These are phyloP conservation scores for Gilbertella persicaria DNA, from an alignment of 371 early-diverging fungal species.

Conservation along the genomic window DNA sequence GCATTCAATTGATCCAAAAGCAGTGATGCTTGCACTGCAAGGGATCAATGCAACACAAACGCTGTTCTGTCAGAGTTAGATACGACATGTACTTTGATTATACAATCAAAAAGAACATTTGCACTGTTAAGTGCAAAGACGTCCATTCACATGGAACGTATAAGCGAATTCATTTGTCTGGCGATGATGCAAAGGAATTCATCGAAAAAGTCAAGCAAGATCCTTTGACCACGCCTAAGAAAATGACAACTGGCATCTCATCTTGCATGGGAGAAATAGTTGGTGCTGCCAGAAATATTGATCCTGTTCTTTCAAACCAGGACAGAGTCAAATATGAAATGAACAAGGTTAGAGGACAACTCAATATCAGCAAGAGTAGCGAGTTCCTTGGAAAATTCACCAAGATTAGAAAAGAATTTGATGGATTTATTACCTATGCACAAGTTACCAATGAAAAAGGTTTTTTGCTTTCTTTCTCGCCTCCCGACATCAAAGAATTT, in stretches of 20 bases:
- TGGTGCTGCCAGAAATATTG: not conserved
- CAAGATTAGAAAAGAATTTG: not conserved
- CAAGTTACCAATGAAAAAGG: not conserved
- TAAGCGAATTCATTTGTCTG: not conserved
- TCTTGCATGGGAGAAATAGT: not conserved
- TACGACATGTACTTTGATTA: not conserved
- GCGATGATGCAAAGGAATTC: not conserved
- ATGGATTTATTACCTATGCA: not conserved
- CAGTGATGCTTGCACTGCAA: not conserved
- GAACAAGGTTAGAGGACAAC: not conserved
- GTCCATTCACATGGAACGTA: not conserved
- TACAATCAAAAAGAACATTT: not conserved
- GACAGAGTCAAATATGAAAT: constrained; percentile 1
- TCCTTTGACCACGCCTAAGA: not conserved
- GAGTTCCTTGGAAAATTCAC: not conserved
- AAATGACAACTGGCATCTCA: not conserved
- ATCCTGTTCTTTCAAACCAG: not conserved
- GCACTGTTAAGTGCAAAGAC: not conserved
- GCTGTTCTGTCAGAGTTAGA: not conserved
- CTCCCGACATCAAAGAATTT: too few relatives aligned
- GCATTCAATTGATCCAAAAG: not conserved
- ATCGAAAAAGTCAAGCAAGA: not conserved
- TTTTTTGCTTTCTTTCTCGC: not conserved
- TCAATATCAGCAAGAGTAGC: not conserved
- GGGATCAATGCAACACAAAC: not conserved